These are phyloP conservation scores for Sclerospora graminicola DNA, from an alignment of 352 stramenopile genomes.

Conservation along the genomic window DNA sequence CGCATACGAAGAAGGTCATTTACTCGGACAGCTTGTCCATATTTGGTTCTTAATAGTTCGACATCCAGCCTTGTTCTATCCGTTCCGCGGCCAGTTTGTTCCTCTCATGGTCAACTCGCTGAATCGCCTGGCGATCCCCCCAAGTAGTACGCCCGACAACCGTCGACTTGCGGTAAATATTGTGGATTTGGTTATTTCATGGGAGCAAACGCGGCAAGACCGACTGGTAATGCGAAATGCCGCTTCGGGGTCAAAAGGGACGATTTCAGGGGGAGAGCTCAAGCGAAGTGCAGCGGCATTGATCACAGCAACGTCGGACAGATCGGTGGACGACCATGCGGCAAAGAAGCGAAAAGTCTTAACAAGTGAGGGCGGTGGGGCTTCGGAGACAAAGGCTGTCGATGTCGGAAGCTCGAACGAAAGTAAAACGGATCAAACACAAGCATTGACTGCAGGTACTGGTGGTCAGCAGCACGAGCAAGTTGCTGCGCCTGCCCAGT, in stretches of 20 bases:
- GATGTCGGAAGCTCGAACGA: constrained; percentile 6
- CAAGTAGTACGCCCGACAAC: constrained; percentile 90
- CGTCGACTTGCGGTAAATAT: constrained; percentile 89
- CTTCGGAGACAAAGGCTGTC: constrained; percentile 10
- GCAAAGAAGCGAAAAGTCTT: constrained; percentile 43
- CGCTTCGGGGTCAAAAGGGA: constrained; percentile 5
- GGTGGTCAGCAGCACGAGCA: constrained; percentile 12
- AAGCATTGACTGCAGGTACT: not conserved
- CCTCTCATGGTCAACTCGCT: constrained; percentile 95
- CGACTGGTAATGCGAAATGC: constrained; percentile 27
- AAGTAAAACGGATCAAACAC: not conserved
- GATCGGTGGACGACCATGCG: constrained; percentile 12
- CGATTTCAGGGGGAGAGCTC: constrained; percentile 17
- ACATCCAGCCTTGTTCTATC: constrained; percentile 90
- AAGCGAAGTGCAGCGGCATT: constrained; percentile 25
- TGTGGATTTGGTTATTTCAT: constrained; percentile 93
- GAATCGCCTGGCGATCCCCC: constrained; percentile 91
- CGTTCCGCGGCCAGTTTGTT: constrained; percentile 89
- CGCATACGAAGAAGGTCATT: constrained; percentile 95
- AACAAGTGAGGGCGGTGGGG: constrained; percentile 4
- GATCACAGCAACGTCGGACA: constrained; percentile 7
- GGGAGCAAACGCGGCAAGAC: constrained; percentile 85
- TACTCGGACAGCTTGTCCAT: constrained; percentile 92
- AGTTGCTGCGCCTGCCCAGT: constrained; percentile 9
- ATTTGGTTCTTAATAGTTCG: constrained; percentile 96